Conservation (phyloP, 495 filamentous ascomycete species). For the Chaetomium tenue region DNA sequence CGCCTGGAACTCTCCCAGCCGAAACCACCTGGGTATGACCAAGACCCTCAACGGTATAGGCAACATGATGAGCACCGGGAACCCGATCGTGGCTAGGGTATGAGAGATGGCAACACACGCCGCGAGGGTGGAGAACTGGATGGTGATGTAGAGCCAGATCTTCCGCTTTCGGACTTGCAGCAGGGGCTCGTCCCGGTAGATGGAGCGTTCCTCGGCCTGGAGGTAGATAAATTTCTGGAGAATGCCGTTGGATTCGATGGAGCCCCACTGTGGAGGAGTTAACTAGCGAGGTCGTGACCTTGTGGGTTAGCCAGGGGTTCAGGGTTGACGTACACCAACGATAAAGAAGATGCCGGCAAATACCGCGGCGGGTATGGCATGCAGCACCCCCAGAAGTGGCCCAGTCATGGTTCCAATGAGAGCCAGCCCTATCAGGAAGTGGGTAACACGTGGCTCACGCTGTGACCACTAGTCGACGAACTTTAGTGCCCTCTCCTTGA, state of each 20-base stretch:
- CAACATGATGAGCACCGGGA: background rate
- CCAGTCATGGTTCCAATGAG: conserved; percentile 10
- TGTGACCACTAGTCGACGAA: background rate
- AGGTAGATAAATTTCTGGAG: background rate
- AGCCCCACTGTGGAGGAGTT: conserved; percentile 8
- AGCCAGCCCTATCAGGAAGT: background rate
- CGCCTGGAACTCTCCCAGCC: background rate
- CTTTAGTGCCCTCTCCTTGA: background rate
- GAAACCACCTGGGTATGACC: conserved; percentile 1
- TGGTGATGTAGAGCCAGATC: background rate
- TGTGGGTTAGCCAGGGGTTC: background rate
- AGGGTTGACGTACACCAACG: background rate
- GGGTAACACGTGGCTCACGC: conserved; percentile 3
- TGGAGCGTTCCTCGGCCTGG: conserved; percentile 2
- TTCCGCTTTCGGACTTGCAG: background rate
- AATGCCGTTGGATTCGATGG: background rate
- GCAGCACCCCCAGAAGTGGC: background rate
- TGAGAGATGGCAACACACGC: conserved; percentile 4
- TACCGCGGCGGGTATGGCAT: background rate
- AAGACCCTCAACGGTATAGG: background rate
- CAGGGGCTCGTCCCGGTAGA: conserved; percentile 1
- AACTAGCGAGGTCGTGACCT: background rate
- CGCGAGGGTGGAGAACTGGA: background rate
- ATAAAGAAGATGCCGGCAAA: conserved; percentile 7
- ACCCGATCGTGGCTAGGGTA: background rate